Evolutionary conservation across 2,329 filamentous ascomycete species (phyloP).

Genomic region (Scytalidium sp.): DNA sequence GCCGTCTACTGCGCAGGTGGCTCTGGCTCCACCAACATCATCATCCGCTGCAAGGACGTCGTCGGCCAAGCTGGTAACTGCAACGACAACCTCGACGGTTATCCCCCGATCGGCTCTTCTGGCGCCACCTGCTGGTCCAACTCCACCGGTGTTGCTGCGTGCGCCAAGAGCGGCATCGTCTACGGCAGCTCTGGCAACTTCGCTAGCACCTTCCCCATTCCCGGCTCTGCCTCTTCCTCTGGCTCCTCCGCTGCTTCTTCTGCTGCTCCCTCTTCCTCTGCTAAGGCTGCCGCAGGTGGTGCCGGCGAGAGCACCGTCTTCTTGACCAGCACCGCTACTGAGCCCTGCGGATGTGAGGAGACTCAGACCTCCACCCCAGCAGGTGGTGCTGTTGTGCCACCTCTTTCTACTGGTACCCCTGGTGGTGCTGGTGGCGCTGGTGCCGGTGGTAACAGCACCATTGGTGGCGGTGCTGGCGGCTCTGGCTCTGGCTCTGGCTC

Average conservation of each 20-base stretch:
- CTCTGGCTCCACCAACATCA: conserved; percentile 41
- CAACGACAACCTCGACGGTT: conserved; percentile 40
- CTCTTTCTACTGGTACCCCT: neutral
- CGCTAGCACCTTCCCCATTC: conserved; percentile 17
- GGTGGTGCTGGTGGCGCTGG: neutral
- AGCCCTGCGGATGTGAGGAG: no score
- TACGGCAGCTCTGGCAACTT: conserved; percentile 31
- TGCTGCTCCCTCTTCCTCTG: conserved; percentile 12
- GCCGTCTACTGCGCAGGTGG: conserved; percentile 39
- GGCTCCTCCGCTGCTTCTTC: conserved; percentile 11
- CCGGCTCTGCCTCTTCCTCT: conserved; percentile 3
- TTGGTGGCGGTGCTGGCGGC: neutral
- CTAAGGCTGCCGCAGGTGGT: neutral
- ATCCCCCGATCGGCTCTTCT: conserved; percentile 35
- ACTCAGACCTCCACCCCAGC: conserved; percentile 5
- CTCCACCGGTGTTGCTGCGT: conserved; percentile 43
- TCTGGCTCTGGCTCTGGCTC: neutral
- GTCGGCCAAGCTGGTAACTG: conserved; percentile 40
- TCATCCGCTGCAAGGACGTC: conserved; percentile 42
- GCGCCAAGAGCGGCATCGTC: conserved; percentile 39
- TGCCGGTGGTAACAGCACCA: neutral
- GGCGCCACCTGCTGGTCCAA: conserved; percentile 32
- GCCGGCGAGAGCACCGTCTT: conserved; percentile 5
- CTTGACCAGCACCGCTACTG: conserved; percentile 1
- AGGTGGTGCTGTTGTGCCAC: neutral